phyloP scores from a whole-genome alignment of 2,329 filamentous ascomycete genomes.

The Arthrobotrys musiformis region DNA sequence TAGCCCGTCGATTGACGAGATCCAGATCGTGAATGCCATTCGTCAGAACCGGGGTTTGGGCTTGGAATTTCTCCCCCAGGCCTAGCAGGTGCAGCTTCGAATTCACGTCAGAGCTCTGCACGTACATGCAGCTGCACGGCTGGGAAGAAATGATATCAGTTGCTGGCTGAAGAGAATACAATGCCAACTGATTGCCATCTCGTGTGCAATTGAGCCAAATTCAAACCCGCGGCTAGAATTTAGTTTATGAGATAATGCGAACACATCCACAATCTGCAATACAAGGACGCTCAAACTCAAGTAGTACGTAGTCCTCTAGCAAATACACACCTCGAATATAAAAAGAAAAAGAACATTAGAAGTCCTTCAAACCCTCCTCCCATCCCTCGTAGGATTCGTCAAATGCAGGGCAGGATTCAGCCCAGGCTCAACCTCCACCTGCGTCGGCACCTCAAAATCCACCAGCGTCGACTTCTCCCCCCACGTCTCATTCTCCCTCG shows the following conservation, averaged over 20 bases:
- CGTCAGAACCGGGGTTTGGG: not conserved
- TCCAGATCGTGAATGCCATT: not conserved
- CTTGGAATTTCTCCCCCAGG: not conserved
- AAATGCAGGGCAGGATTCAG: not conserved
- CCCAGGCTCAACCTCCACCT: not conserved
- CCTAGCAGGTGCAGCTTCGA: not conserved
- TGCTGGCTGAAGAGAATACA: too few species aligned
- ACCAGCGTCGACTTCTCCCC: not conserved
- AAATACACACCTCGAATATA: not conserved
- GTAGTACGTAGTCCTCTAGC: too few species aligned
- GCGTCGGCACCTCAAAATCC: conserved; percentile 1
- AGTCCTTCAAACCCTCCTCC: not conserved
- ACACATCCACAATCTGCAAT: too few species aligned
- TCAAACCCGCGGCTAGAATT: too few species aligned
- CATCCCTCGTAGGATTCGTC: not conserved
- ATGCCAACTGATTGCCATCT: not conserved
- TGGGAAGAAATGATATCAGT: too few species aligned
- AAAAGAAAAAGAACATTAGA: not conserved
- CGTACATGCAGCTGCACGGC: not conserved
- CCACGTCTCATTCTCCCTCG: not conserved
- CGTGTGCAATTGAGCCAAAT: too few species aligned
- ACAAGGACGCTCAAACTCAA: too few species aligned
- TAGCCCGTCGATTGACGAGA: conserved; percentile 8
- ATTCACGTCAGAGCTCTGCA: not conserved
- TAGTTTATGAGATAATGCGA: too few species aligned